Conservation (phyloP, 768 basidiomycete species). For the Rhizopogon vesiculosus region DNA sequence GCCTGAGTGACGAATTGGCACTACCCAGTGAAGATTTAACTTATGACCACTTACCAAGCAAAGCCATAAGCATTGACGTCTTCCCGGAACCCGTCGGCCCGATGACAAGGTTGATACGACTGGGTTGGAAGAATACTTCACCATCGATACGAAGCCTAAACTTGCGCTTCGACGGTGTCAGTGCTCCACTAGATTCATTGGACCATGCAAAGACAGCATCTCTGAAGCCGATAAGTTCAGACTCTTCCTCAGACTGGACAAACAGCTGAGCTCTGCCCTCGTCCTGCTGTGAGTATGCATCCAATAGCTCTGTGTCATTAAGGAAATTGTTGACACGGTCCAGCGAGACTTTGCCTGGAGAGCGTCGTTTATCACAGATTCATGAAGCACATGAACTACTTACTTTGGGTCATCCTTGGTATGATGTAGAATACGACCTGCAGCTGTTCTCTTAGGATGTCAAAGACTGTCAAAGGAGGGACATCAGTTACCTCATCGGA, state of each 20-base stretch:
- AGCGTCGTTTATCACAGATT: conserved; percentile 3
- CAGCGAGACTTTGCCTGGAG: conserved; percentile 56
- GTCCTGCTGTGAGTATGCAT: conserved; percentile 2
- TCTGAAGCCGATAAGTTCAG: conserved; percentile 44
- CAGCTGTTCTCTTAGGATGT: conserved; percentile 51
- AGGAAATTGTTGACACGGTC: too few species aligned
- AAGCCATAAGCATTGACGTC: conserved; percentile 61
- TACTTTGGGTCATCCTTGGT: conserved; percentile 21
- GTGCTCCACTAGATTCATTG: conserved; percentile 5
- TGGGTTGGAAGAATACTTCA: conserved; percentile 51
- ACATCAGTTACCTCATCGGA: background rate
- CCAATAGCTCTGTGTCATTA: conserved; percentile 11
- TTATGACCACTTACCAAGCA: conserved; percentile 32
- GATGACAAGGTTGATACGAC: conserved; percentile 51
- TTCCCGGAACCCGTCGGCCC: conserved; percentile 61
- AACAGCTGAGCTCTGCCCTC: background rate
- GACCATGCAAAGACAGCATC: conserved; percentile 56
- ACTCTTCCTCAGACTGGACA: conserved; percentile 6
- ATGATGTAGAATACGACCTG: conserved; percentile 28
- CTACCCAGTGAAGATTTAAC: background rate
- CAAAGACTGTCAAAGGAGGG: conserved; percentile 41
- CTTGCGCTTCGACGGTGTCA: conserved; percentile 27
- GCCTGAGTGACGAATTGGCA: background rate
- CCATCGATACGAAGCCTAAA: conserved; percentile 48
- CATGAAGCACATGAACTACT: background rate